Base-by-base conservation (phyloP, 192 early-diverging fungal species). In the Mortierella hygrophila region DNA sequence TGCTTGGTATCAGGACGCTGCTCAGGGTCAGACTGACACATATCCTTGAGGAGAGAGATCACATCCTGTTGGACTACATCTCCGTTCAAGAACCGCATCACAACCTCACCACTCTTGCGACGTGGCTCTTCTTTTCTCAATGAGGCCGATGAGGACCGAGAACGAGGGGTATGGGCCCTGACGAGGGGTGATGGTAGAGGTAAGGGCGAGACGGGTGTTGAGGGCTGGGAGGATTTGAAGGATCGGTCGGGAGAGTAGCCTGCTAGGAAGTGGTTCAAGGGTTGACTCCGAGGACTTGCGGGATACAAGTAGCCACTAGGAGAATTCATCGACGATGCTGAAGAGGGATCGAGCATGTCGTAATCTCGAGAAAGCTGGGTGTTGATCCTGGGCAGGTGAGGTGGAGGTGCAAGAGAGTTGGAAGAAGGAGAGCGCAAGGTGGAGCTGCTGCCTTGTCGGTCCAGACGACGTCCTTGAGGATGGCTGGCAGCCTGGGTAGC, bases 31-130 rank as follows among this genome's bases (percentile, higher is more conserved):
- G 81, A 18, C 13, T 82, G 74, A 26, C 80, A 82, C 86, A 88
- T 88, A 1, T 78, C 86, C 69, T 88, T 88, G 18, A 88, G 68
- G 6, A 88, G 47, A 42, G 40, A 40, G 11, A 88, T 77, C 3
- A 83, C 75, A 16, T 82, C 54, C 9, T 35, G 54, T 52, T 42
- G 72, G 41, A 88, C 86, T 3, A 80, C 57, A 38, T 88, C 86
- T 23, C 86, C 86, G 29, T 88, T 88, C 69, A 88, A 76, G 41
- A 82, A 88, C 18, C 86, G 63, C 86, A 88, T 83, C 10, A 88
- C 73, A 11, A 70, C 68, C 73, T 82, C 80, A 15, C 78, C 84
- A 42, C 84, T 86, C 73, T 55, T 69, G 49, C 84, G 84, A 0
- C 40, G 79, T 65, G 49, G 49, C 11, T 83, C 86, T 11, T 83